Conservation (phyloP, 805 yeast genomes). For the Scheffersomyces stipitis region DNA sequence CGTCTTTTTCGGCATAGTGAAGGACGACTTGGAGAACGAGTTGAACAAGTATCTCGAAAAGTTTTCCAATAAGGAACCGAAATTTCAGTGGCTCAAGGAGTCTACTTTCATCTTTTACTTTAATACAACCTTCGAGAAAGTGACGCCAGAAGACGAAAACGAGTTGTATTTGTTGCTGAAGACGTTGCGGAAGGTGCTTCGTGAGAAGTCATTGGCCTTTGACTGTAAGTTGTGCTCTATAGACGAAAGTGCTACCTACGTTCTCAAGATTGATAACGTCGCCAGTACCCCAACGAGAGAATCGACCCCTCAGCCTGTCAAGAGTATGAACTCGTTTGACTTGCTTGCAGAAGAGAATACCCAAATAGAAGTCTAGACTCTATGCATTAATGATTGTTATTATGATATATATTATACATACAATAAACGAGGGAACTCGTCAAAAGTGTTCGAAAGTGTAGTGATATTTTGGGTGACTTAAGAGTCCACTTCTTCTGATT, state of each 20-base stretch:
- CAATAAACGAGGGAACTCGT: too few species aligned
- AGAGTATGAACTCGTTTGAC: constrained; percentile 1
- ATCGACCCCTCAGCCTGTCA: not conserved
- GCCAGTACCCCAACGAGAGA: not conserved
- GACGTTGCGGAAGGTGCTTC: constrained; percentile 29
- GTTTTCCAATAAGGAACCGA: constrained; percentile 22
- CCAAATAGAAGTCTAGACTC: not conserved
- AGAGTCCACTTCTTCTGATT: not conserved
- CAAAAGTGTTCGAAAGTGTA: too few species aligned
- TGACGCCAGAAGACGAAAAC: constrained; percentile 39
- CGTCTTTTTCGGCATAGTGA: constrained; percentile 52
- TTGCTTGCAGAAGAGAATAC: not conserved
- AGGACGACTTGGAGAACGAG: constrained; percentile 40
- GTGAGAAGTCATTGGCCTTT: constrained; percentile 47
- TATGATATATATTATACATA: too few species aligned
- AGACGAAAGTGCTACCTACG: constrained; percentile 26
- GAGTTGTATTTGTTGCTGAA: constrained; percentile 43
- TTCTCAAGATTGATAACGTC: constrained; percentile 16
- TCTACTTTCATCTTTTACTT: constrained; percentile 43
- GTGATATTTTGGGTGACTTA: too few species aligned
- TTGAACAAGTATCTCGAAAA: constrained; percentile 22
- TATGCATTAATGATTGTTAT: too few species aligned
- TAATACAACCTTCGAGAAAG: constrained; percentile 28
- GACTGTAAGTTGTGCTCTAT: constrained; percentile 47
- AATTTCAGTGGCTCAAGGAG: constrained; percentile 42